A percentile compares a stretch with the other conserved stretches of the same genome.
These are phyloP conservation scores for Saturnispora hagleri DNA, from an alignment of 805 yeast species.

Conservation along the genomic window DNA sequence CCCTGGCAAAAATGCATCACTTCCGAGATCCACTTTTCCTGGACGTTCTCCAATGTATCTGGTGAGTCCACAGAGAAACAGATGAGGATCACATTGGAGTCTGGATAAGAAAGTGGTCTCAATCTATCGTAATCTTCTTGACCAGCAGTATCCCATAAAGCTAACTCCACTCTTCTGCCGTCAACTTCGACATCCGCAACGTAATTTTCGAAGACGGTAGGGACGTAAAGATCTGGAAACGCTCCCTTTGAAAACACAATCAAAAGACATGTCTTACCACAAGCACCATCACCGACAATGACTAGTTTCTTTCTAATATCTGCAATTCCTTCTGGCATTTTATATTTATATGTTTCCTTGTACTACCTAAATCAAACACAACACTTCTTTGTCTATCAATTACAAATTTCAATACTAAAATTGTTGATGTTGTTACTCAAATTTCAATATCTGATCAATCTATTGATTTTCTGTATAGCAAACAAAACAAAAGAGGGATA, in stretches of 20 bases:
- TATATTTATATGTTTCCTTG: neutral
- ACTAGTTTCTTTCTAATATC: conserved; percentile 73
- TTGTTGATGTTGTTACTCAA: neutral
- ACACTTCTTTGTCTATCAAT: neutral
- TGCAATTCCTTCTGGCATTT: conserved; percentile 41
- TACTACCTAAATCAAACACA: neutral
- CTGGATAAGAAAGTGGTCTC: conserved; percentile 87
- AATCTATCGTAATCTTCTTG: conserved; percentile 96
- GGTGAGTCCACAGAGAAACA: conserved; percentile 89
- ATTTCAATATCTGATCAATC: neutral
- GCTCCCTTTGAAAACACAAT: conserved; percentile 81
- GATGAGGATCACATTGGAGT: conserved; percentile 82
- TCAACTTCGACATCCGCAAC: conserved; percentile 93
- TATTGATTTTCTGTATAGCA: neutral
- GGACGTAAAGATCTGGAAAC: conserved; percentile 91
- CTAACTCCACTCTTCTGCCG: conserved; percentile 87
- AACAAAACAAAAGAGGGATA: neutral
- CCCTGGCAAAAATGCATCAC: conserved; percentile 91
- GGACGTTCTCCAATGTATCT: conserved; percentile 86
- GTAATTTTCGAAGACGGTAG: conserved; percentile 95
- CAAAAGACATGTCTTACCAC: conserved; percentile 90
- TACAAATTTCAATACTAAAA: neutral
- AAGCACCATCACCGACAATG: conserved; percentile 96
- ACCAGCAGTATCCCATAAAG: conserved; percentile 97
- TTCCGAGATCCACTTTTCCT: conserved; percentile 93